These are phyloP conservation scores for Parietaria judaica DNA, from an alignment of 306 rosid species.

Conservation along the genomic window DNA sequence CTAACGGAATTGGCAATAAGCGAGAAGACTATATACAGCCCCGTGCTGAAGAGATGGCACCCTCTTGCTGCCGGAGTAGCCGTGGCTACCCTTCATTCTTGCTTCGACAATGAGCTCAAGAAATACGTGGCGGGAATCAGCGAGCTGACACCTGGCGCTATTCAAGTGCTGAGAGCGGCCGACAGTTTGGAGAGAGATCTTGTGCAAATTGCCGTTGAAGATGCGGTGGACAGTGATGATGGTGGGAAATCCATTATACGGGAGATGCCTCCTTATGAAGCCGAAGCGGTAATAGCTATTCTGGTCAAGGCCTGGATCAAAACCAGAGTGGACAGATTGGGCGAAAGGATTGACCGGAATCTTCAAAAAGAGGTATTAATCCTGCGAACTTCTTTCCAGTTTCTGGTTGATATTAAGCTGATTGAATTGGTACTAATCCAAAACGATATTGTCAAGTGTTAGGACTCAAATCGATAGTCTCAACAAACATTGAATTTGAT, in stretches of 20 bases:
- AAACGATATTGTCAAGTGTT: not conserved
- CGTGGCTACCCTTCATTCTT: conserved; percentile 77
- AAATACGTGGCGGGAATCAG: conserved; percentile 43
- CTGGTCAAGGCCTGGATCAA: conserved; percentile 78
- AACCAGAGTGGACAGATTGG: conserved; percentile 73
- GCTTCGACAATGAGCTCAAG: conserved; percentile 76
- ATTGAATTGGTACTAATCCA: not conserved
- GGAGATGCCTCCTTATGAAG: conserved; percentile 97
- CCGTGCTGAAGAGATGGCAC: conserved; percentile 76
- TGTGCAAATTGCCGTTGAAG: conserved; percentile 92
- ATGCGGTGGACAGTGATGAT: conserved; percentile 89
- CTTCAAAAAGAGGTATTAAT: conserved; percentile 68
- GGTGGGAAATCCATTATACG: conserved; percentile 86
- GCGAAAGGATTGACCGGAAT: conserved; percentile 78
- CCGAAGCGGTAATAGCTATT: conserved; percentile 59
- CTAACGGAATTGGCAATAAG: conserved; percentile 52
- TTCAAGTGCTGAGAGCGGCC: conserved; percentile 75
- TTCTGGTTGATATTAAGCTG: not conserved
- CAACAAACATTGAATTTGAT: too few species aligned
- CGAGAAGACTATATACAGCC: conserved; percentile 77
- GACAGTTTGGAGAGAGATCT: conserved; percentile 93
- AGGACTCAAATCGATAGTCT: not conserved
- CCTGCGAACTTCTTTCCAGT: conserved; percentile 1
- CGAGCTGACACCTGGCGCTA: conserved; percentile 74
- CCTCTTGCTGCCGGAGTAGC: conserved; percentile 84